Conservation (phyloP, 2,329 filamentous ascomycete genomes). For the Curvularia verruculosa region DNA sequence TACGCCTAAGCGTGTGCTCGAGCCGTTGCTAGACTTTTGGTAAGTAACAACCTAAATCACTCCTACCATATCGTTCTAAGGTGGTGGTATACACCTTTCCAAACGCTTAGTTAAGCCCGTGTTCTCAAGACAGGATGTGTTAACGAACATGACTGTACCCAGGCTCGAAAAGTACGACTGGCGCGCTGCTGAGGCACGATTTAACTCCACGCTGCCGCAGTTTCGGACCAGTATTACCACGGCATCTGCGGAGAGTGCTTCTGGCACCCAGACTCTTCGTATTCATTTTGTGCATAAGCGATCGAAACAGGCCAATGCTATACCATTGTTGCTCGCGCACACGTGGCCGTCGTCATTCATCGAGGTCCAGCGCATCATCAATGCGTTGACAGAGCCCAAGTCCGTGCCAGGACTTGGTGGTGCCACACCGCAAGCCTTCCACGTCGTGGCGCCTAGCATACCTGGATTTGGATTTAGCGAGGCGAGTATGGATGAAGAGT, state of each 20-base stretch:
- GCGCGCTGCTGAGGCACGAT: slow-evolving; percentile 62
- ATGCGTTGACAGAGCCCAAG: slow-evolving; percentile 61
- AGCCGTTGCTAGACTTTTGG: slow-evolving; percentile 70
- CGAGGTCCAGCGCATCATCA: slow-evolving; percentile 62
- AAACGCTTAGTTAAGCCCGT: slow-evolving; percentile 25
- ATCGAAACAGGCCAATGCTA: slow-evolving; percentile 60
- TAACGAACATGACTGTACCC: neutral
- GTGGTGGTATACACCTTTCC: too few relatives aligned
- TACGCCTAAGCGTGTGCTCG: slow-evolving; percentile 66
- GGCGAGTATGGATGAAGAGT: slow-evolving; percentile 58
- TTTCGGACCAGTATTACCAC: slow-evolving; percentile 64
- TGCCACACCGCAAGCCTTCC: slow-evolving; percentile 58
- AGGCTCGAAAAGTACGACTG: slow-evolving; percentile 71
- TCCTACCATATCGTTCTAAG: too few relatives aligned
- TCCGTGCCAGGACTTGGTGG: slow-evolving; percentile 41
- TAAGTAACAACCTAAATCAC: slow-evolving; percentile 7
- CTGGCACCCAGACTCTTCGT: slow-evolving; percentile 51
- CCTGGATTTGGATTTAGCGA: slow-evolving; percentile 73
- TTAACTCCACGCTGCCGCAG: slow-evolving; percentile 67
- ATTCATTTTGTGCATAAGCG: slow-evolving; percentile 70
- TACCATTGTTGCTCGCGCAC: slow-evolving; percentile 69
- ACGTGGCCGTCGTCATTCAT: slow-evolving; percentile 70
- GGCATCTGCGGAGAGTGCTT: slow-evolving; percentile 20
- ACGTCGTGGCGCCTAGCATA: slow-evolving; percentile 69
- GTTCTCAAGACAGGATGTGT: neutral